Evolutionary conservation across 352 stramenopile species (phyloP), one percentile per base, ranked within the genome.

Genomic region (Phytopythium boreale): DNA sequence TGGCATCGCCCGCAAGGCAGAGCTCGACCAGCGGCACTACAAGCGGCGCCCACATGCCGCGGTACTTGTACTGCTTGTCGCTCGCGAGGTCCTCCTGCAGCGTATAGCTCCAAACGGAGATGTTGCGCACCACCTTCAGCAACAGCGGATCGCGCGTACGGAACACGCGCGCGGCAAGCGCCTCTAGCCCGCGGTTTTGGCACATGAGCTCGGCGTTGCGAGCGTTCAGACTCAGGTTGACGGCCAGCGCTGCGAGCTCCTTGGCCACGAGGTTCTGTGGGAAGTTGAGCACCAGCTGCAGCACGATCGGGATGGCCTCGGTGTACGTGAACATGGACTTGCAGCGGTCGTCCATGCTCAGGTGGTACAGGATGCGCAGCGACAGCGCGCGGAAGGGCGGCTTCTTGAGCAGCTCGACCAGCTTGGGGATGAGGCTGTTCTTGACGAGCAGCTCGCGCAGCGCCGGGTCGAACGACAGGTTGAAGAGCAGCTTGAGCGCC

Each of bases 291-390:
- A 98, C 80, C 24, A 98, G 80, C 57, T 98, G 86, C 82, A 98
- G 96, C 31, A 98, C 81, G 66, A 97, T 96, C 29, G 88, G 89
- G 15, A 98, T 93, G n/a, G 95, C 84, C 44, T 98, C 93, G 9
- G 93, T 98, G 70, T 97, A 97, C 9, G 90, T 93, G 67, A 98
- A 98, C 84, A 98, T 97, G 34, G 89, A 89, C 76, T 97, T 98
- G 84, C 93, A 98, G 47, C 87, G 81, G 66, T 98, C 95, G 66
- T 97, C 92, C 63, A 97, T 97, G 70, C 90, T 98, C 44, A 99
- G 74, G 61, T 98, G 92, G 74, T 99, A 99, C 19, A 98, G 74
- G 64, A 98, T 88, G 43, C 90, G 80, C 53, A 98, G 73, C 27
- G 87, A 90, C 29, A 95, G 77, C 4, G 76, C 89, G 59, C 92